These are phyloP conservation scores for Penicillium soppii DNA, from an alignment of 495 filamentous ascomycete genomes.

Conservation along the genomic window DNA sequence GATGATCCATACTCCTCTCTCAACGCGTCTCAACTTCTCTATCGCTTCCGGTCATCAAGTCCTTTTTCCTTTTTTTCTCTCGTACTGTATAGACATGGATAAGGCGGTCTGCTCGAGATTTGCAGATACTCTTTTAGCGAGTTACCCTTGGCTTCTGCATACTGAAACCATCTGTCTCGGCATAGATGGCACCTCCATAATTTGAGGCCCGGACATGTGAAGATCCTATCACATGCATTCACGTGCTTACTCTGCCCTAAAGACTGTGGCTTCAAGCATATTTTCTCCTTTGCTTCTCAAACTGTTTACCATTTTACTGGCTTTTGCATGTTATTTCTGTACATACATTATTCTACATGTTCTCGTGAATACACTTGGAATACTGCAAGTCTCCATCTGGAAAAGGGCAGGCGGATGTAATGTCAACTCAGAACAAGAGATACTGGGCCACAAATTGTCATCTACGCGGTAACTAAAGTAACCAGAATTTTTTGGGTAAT, in stretches of 20 bases:
- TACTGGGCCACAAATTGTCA: too few species aligned
- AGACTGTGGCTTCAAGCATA: conserved; percentile 6
- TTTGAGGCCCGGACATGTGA: conserved; percentile 18
- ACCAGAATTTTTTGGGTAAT: too few species aligned
- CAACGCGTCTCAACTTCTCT: not conserved
- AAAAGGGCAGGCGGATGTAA: too few species aligned
- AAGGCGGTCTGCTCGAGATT: conserved; percentile 7
- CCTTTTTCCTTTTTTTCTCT: conserved; percentile 1
- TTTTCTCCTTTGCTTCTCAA: conserved; percentile 2
- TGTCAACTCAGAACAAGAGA: too few species aligned
- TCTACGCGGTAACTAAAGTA: too few species aligned
- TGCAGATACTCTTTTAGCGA: conserved; percentile 12
- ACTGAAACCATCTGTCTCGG: conserved; percentile 13
- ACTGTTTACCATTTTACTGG: conserved; percentile 8
- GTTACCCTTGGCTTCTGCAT: conserved; percentile 13
- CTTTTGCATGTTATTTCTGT: conserved; percentile 12
- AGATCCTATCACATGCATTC: conserved; percentile 14
- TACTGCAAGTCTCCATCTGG: too few species aligned
- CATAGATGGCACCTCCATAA: conserved; percentile 17
- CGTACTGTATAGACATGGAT: conserved; percentile 23
- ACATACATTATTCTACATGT: conserved; percentile 7
- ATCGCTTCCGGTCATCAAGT: not conserved
- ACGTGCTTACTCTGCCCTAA: conserved; percentile 1
- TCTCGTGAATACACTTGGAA: conserved; percentile 4
- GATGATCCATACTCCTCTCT: not conserved